Evolutionary conservation across 768 basidiomycete species (phyloP).

Genomic region (Trametopsis cervina): DNA sequence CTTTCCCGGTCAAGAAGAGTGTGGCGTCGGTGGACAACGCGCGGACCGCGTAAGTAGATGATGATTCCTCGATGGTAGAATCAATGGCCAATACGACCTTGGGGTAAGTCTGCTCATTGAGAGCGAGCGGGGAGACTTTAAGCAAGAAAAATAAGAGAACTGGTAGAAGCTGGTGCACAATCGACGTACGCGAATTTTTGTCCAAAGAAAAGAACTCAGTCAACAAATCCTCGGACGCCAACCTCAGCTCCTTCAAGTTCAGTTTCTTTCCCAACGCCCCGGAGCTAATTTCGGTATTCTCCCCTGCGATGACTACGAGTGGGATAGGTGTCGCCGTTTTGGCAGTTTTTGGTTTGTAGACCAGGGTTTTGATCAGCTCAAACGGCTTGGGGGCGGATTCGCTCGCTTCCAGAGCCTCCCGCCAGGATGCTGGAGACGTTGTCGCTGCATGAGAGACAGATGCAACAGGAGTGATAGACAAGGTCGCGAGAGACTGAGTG

Average conservation of each 20-base stretch:
- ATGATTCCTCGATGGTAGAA: conserved; percentile 63
- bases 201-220: conserved; percentile 77
- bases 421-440: conserved; percentile 72
- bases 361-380: conserved; percentile 79
- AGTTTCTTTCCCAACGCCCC: conserved; percentile 71
- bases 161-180: conserved; percentile 26
- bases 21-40: conserved; percentile 65
- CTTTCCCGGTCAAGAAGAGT: conserved; percentile 71
- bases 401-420: conserved; percentile 53
- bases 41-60: conserved; percentile 67
- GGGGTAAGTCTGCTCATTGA: conserved; percentile 58
- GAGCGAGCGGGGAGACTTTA: conserved; percentile 75
- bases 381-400: conserved; percentile 49
- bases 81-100: conserved; percentile 75
- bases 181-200: conserved; percentile 85
- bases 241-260: conserved; percentile 78
- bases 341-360: conserved; percentile 97
- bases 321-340: conserved; percentile 81
- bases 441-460: conserved; percentile 53
- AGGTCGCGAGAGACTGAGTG: conserved; percentile 37
- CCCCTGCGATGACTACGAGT: conserved; percentile 80
- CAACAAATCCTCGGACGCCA: conserved; percentile 83
- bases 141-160: neutral
- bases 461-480: conserved; percentile 50
- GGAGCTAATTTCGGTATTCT: conserved; percentile 79